Evolutionary conservation across 257 asterid genomes (phyloP).

Genomic region (Przewalskia tangutica): DNA sequence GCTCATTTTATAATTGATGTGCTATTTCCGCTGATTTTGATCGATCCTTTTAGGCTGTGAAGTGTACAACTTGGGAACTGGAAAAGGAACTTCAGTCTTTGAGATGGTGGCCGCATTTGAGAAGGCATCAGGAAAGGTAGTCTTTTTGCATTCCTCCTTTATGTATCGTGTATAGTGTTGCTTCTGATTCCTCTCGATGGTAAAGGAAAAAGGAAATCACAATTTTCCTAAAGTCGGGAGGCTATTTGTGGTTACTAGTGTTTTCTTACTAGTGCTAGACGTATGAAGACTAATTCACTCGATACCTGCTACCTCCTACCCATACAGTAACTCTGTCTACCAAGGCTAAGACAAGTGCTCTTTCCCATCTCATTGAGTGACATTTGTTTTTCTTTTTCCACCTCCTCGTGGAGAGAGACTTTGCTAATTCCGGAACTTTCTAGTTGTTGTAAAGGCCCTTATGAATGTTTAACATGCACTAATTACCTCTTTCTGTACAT

Average conservation of each 20-base stretch:
- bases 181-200: background rate
- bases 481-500: background rate
- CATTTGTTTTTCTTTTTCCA: background rate
- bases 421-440: background rate
- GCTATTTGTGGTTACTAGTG: background rate
- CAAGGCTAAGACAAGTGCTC: background rate
- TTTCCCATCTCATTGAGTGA: background rate
- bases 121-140: conserved; percentile 96
- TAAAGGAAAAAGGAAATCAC: background rate
- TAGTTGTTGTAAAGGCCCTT: background rate
- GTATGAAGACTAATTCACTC: background rate
- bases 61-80: conserved; percentile 96
- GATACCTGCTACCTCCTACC: background rate
- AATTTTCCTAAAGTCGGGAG: background rate
- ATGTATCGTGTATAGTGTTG: background rate
- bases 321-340: background rate
- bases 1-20: background rate
- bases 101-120: conserved; percentile 98
- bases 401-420: background rate
- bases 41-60: conserved; percentile 62
- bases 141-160: background rate
- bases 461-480: background rate
- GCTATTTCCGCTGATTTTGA: background rate
- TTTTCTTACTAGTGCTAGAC: background rate
- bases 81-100: conserved; percentile 95